A percentile compares a stretch with the other conserved stretches of the same genome.
Conservation (phyloP, 495 filamentous ascomycete species). For the Penicillium lividum region DNA sequence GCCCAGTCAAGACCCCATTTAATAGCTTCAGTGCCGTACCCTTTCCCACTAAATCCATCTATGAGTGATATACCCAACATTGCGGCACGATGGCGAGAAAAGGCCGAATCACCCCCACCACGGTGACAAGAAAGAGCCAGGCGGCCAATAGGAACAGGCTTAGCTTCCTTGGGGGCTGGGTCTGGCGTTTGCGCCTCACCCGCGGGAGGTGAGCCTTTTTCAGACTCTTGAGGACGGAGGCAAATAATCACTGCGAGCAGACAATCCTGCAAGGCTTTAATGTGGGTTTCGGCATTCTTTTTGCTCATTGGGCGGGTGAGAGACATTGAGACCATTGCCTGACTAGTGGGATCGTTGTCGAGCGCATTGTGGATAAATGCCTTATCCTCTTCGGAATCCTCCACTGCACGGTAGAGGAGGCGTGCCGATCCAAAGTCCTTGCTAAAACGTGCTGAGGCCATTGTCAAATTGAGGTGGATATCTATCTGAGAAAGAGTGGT, state of each 20-base stretch:
- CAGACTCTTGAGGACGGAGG: neutral
- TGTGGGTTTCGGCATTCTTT: neutral
- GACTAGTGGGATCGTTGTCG: neutral
- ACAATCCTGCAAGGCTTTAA: neutral
- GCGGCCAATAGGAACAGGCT: neutral
- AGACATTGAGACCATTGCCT: neutral
- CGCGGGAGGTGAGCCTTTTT: neutral
- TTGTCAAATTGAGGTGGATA: neutral
- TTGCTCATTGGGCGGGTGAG: neutral
- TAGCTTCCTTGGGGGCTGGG: neutral
- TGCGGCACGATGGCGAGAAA: slow-evolving; percentile 41
- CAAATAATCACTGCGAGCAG: neutral
- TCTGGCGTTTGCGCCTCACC: neutral
- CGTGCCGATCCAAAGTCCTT: neutral
- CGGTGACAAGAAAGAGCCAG: neutral
- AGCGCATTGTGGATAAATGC: slow-evolving; percentile 3
- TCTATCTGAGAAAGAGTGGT: neutral
- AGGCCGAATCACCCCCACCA: neutral
- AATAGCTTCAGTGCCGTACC: slow-evolving; percentile 57
- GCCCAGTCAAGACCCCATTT: slow-evolving; percentile 49
- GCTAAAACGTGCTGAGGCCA: neutral
- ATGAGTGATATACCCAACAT: slow-evolving; percentile 44
- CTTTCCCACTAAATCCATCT: slow-evolving; percentile 40
- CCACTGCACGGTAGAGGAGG: slow-evolving; percentile 15
- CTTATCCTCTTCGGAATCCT: slow-evolving; percentile 13